A percentile compares a stretch with the other conserved stretches of the same genome.
These are phyloP conservation scores for Chamaecrista fasciculata DNA, from an alignment of 306 rosid genomes.

Conservation along the genomic window DNA sequence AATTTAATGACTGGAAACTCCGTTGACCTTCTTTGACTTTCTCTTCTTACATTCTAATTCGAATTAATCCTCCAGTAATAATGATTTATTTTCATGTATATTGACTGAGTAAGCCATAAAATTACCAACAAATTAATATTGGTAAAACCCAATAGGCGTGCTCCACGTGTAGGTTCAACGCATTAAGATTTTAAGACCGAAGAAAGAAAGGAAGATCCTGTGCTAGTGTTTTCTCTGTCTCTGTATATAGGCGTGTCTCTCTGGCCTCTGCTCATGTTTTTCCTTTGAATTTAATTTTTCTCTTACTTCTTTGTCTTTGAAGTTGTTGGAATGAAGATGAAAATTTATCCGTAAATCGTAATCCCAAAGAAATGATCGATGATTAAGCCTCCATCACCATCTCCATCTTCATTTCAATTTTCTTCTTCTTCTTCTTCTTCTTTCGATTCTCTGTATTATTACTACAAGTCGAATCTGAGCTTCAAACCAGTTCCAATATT, in stretches of 20 bases:
- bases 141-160: neutral
- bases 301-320: neutral
- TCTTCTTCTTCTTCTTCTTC: neutral
- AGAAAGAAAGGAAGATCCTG: too few species aligned
- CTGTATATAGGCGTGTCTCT: neutral
- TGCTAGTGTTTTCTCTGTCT: neutral
- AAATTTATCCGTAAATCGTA: constrained; percentile 1
- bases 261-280: neutral
- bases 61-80: too few species aligned
- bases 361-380: neutral
- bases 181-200: too few species aligned
- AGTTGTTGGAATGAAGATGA: neutral
- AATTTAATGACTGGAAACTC: too few species aligned
- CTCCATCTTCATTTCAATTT: neutral
- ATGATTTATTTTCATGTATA: too few species aligned
- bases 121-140: too few species aligned
- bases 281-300: neutral
- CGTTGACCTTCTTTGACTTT: too few species aligned
- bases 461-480: neutral
- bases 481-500: constrained; percentile 11
- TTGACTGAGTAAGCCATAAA: too few species aligned
- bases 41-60: too few species aligned
- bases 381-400: neutral
- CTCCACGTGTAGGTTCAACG: neutral
- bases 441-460: neutral